Base-by-base conservation (phyloP, 164 flowering plant genomes). In the Hamamelis virginiana region DNA sequence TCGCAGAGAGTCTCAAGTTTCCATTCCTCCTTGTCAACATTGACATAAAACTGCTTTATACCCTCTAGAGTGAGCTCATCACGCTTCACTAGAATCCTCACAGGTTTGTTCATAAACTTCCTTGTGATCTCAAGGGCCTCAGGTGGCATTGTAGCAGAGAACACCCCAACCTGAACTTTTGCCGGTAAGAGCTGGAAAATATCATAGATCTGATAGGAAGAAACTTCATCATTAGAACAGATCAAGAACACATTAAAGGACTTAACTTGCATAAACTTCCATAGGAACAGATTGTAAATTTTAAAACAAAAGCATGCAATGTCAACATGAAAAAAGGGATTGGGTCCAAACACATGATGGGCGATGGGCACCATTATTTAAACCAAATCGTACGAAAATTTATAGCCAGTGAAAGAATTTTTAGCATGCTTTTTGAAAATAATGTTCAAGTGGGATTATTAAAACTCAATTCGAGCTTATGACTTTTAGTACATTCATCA, bases 111-210 rank as follows among this genome's bases (percentile, higher is more conserved):
- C 91, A 87, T 87, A 69, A 87, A 87, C 69, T 87, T 87, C 64
- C 86, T 77, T 0, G 89, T 87, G 56, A 85, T 87, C 76, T 87
- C 89, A 67, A 85, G 86, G 23, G 91, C 91, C 61, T 87, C 91
- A 1, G 89, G 91, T 15, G 89, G 91, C 91, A 87, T 87, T 16
- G 91, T 87, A 8, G 87, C 87, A 57, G 91, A 87, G 72, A 87
- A 87, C 9, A 87, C 88, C 9, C 91, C 91, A 23, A 85, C 86
- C 73, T 87, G 89, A 63, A 87, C 82, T 69, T 78, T 87, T 6
- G 80, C 25, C 10, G 89, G 91, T 22, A 87, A 80, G 15, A 82
- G 86, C 76, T 82, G 88, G 80, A 87, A 87, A 45, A 87, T 85
- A 51, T 87, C 89, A 69, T 84, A 87, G 57, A 86, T 87, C 91